Evolutionary conservation across 2,329 filamentous ascomycete genomes (phyloP).

Genomic region (Neoarthrinium moseri): DNA sequence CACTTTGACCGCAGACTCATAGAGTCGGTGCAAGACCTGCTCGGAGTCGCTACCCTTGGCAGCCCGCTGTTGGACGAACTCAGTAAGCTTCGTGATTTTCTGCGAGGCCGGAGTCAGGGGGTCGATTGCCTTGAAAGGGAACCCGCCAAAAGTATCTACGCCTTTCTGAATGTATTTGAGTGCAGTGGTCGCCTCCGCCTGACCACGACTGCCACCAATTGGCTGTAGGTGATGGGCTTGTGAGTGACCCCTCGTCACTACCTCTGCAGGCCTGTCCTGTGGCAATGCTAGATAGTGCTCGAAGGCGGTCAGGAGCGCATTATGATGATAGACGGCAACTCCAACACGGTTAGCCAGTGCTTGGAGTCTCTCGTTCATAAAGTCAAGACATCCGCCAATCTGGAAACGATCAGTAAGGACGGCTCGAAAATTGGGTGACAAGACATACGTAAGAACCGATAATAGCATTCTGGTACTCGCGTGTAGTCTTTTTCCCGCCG

Average conservation of each 20-base stretch:
- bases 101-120: slow-evolving; percentile 9
- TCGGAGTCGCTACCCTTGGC: slow-evolving; percentile 22
- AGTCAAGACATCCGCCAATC: slow-evolving; percentile 21
- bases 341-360: slow-evolving; percentile 16
- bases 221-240: no score
- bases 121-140: slow-evolving; percentile 15
- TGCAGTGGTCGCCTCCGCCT: neutral
- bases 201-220: no score
- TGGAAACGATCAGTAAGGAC: slow-evolving; percentile 11
- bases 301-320: slow-evolving; percentile 18
- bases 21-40: slow-evolving; percentile 22
- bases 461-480: slow-evolving; percentile 12
- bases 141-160: slow-evolving; percentile 22
- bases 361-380: slow-evolving; percentile 24
- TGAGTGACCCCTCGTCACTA: neutral
- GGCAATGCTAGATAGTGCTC: slow-evolving; percentile 6
- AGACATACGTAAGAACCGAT: slow-evolving; percentile 19
- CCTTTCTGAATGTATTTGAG: slow-evolving; percentile 11
- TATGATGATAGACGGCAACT: slow-evolving; percentile 20
- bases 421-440: neutral
- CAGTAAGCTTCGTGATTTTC: slow-evolving; percentile 19
- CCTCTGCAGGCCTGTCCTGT: neutral
- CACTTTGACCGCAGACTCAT: slow-evolving; percentile 22
- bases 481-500: slow-evolving; percentile 9
- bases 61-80: slow-evolving; percentile 21